Base-by-base conservation (phyloP, 257 asterid genomes). In the Misopates orontium region DNA sequence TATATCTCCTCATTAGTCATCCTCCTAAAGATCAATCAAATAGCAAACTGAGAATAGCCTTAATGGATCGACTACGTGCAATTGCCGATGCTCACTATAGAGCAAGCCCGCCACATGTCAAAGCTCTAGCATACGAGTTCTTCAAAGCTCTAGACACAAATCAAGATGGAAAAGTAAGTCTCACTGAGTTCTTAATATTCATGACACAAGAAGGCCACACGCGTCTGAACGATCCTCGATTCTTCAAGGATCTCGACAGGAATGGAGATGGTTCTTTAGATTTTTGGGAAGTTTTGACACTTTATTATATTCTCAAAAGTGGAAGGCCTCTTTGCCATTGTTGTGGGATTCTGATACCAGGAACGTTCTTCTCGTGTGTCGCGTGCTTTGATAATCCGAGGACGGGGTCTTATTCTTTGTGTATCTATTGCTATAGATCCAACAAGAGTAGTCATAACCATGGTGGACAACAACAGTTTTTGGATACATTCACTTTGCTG, bases 281-380 rank as follows among this genome's bases (percentile, higher is more conserved):
- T 56, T 77, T 77, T 13, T 62, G 64, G 78, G 73, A 77, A 18
- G 74, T 77, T 0, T 20, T 60, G 0, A 77, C 79, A 1, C 76
- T 73, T 2, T 66, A 58, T 23, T 77, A 73, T 19, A 72, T 73
- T 5, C n/a, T 77, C 51, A 77, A 69, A 22, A 73, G 82, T 31
- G 78, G 78, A 22, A 73, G 75, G 79, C 79, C 82, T 0, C 45
- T 77, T 7, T 77, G 82, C 12, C 55, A 65, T 20, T 60, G 73
- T 3, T 73, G 78, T 40, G 73, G 73, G 18, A 6, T 55, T 10
- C 69, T 73, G 4, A 28, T 73, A 24, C 59, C 56, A 0, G 82
- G 63, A 0, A 73, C 71, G 2, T 77, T 45, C 28, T 77, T 77
- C 72, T 64, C 76, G 44, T 77, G 82, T 14, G 68, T 76, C 6